Percentiles rank a stretch among this genome's conserved stretches.
Conservation (phyloP, 306 rosid genomes). For the Corylus americana region DNA sequence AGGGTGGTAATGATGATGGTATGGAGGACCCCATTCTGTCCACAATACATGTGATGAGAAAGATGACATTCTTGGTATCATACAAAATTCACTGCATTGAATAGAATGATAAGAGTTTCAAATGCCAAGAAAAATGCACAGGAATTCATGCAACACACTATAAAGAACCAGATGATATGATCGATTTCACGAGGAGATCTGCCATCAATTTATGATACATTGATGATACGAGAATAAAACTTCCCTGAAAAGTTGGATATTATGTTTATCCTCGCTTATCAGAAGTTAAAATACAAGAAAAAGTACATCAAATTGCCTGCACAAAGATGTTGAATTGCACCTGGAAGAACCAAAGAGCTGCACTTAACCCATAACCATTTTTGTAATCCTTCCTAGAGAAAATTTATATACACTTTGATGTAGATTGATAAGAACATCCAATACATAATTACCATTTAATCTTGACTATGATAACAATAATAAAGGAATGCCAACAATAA, state of each 20-base stretch:
- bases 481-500: not conserved
- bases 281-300: not conserved
- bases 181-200: not conserved
- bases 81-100: not conserved
- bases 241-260: not conserved
- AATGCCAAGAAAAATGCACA: slow-evolving; percentile 7
- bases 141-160: not conserved
- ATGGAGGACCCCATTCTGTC: not conserved
- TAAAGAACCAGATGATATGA: not conserved
- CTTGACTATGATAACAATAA: not conserved
- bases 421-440: not conserved
- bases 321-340: not conserved
- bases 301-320: not conserved
- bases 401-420: not conserved
- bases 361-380: not conserved
- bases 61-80: not conserved
- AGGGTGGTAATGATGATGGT: not conserved
- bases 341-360: not conserved
- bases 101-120: not conserved
- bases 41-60: not conserved
- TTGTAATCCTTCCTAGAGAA: not conserved
- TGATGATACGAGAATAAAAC: not conserved
- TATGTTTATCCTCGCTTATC: not conserved
- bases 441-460: not conserved
- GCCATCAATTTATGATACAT: slow-evolving; percentile 6